Evolutionary conservation across 2,329 filamentous ascomycete genomes (phyloP).

Genomic region (Fusarium napiforme): DNA sequence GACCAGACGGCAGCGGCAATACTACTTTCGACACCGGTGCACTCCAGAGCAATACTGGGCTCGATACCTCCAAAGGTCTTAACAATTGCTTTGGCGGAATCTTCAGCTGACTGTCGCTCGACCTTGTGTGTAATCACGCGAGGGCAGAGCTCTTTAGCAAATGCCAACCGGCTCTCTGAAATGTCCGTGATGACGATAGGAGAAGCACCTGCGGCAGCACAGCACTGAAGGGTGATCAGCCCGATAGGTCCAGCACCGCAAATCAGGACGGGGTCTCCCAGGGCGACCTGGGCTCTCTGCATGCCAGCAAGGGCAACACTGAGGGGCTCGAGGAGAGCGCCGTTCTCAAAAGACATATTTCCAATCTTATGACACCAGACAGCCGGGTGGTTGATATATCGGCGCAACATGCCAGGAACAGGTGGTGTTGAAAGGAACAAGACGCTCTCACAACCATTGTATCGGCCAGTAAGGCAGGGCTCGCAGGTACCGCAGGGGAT

Average conservation of each 20-base stretch:
- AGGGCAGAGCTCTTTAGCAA: constrained; percentile 86
- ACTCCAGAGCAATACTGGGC: constrained; percentile 86
- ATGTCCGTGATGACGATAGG: constrained; percentile 96
- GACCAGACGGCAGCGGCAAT: constrained; percentile 89
- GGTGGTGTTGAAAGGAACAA: constrained; percentile 92
- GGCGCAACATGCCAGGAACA: constrained; percentile 83
- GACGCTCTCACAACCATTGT: constrained; percentile 92
- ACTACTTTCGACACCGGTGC: constrained; percentile 92
- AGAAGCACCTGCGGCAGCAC: constrained; percentile 85
- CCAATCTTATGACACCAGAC: constrained; percentile 97
- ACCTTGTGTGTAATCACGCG: constrained; percentile 84
- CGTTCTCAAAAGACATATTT: constrained; percentile 90
- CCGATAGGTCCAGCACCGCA: constrained; percentile 96
- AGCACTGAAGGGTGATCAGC: constrained; percentile 86
- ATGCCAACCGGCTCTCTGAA: constrained; percentile 83
- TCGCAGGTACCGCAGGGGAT: constrained; percentile 92
- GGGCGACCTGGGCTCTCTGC: constrained; percentile 80
- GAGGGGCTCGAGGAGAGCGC: constrained; percentile 89
- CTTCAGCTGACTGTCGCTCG: constrained; percentile 72
- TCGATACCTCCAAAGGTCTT: constrained; percentile 79
- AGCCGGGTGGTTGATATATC: constrained; percentile 95
- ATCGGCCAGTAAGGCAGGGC: constrained; percentile 89
- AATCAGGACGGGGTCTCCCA: constrained; percentile 89
- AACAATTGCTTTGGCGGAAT: constrained; percentile 76
- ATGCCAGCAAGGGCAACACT: constrained; percentile 89